Conservation (phyloP, 306 rosid species). For the Corylus avellana region DNA sequence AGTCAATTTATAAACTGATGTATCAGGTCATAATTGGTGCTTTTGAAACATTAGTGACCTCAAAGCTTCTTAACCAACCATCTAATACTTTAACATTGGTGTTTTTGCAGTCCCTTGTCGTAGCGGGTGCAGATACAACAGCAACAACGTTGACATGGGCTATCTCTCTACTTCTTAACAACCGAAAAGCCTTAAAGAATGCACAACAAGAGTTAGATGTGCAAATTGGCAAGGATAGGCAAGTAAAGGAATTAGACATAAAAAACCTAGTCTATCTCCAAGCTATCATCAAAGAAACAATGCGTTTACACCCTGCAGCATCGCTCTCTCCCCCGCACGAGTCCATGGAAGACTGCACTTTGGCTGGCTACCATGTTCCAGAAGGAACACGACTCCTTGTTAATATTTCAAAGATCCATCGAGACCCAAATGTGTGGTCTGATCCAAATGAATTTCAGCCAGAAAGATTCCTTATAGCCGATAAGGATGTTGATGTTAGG, state of each 20-base stretch:
- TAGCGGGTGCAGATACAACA: constrained; percentile 50
- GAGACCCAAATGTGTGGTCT: constrained; percentile 43
- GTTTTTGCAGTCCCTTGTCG: not conserved
- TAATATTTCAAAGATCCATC: constrained; percentile 54
- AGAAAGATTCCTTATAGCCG: constrained; percentile 49
- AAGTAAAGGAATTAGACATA: constrained; percentile 45
- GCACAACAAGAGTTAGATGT: constrained; percentile 46
- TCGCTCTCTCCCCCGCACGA: constrained; percentile 40
- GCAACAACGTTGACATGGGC: constrained; percentile 47
- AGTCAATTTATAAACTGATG: too few relatives aligned
- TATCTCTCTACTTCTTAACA: constrained; percentile 37
- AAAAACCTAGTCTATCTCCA: constrained; percentile 48
- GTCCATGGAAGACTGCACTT: constrained; percentile 39
- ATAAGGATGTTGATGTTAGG: constrained; percentile 43
- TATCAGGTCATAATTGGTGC: too few relatives aligned
- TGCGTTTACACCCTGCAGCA: constrained; percentile 47
- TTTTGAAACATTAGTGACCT: too few relatives aligned
- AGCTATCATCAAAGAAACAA: constrained; percentile 51
- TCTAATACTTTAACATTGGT: not conserved
- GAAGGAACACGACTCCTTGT: constrained; percentile 44
- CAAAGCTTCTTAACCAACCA: too few relatives aligned
- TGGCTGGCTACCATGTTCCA: constrained; percentile 37
- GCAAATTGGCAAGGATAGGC: constrained; percentile 48
- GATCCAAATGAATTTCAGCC: constrained; percentile 53
- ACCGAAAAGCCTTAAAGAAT: constrained; percentile 26